A percentile compares a stretch with the other conserved stretches of the same genome.
phyloP scores from a whole-genome alignment of 331 rosid genomes.

The Phaseolus coccineus region DNA sequence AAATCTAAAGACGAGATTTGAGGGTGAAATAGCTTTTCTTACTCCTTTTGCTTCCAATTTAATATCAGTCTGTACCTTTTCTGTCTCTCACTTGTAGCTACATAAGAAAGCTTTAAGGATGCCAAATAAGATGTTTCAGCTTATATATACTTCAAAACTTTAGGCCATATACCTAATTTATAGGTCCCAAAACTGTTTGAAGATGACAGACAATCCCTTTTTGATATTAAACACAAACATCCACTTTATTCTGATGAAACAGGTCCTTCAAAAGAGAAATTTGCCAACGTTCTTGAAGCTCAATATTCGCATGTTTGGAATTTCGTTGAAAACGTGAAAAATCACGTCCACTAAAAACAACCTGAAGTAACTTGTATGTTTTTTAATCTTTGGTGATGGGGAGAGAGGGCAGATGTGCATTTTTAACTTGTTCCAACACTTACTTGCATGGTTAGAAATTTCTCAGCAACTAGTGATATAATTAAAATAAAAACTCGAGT shows the following conservation, averaged over 20 bases:
- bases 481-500: too few relatives aligned
- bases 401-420: too few relatives aligned
- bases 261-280: slow-evolving; percentile 37
- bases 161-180: slow-evolving; percentile 34
- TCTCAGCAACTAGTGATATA: too few relatives aligned
- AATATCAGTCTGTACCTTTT: slow-evolving; percentile 14
- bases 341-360: too few relatives aligned
- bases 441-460: too few relatives aligned
- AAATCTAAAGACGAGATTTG: slow-evolving; percentile 49
- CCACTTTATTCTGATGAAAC: slow-evolving; percentile 45
- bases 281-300: slow-evolving; percentile 23
- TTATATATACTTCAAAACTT: slow-evolving; percentile 48
- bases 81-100: slow-evolving; percentile 14
- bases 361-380: too few relatives aligned
- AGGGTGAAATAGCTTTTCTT: slow-evolving; percentile 41
- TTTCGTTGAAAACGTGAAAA: too few relatives aligned
- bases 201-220: slow-evolving; percentile 43
- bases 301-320: neutral
- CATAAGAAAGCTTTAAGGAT: slow-evolving; percentile 47
- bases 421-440: too few relatives aligned
- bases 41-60: slow-evolving; percentile 33
- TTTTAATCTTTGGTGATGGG: too few relatives aligned
- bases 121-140: slow-evolving; percentile 36
- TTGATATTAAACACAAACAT: slow-evolving; percentile 43
- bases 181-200: slow-evolving; percentile 20